These are phyloP conservation scores for Zhuliangozyma parablackwelliae DNA, from an alignment of 1,139 yeast genomes.

Conservation along the genomic window DNA sequence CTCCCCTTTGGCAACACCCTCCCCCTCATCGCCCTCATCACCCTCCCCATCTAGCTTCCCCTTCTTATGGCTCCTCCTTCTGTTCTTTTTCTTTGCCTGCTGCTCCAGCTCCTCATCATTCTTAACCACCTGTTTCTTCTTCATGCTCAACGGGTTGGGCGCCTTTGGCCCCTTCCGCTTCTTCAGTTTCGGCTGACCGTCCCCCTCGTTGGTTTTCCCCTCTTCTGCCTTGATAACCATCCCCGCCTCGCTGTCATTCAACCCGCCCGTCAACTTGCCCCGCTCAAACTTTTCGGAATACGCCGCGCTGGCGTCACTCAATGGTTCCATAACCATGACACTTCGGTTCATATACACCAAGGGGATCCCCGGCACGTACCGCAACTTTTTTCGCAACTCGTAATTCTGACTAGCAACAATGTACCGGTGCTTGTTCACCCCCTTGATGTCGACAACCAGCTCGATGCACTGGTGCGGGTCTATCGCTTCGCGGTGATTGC, in stretches of 20 bases:
- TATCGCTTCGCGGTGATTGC: conserved; percentile 50
- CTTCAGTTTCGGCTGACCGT: conserved; percentile 23
- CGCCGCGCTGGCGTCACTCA: conserved; percentile 65
- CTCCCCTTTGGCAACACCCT: background rate
- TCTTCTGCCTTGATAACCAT: conserved; percentile 15
- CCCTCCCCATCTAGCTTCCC: conserved; percentile 6
- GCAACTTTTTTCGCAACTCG: conserved; percentile 59
- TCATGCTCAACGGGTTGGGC: conserved; percentile 81
- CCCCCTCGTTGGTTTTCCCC: conserved; percentile 16
- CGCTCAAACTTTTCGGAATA: conserved; percentile 55
- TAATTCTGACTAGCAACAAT: conserved; percentile 81
- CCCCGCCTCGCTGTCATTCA: conserved; percentile 56
- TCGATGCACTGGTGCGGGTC: conserved; percentile 75
- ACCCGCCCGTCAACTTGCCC: conserved; percentile 68
- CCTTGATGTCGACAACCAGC: conserved; percentile 64
- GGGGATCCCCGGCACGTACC: conserved; percentile 87
- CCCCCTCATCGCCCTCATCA: conserved; percentile 6
- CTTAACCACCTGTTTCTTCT: conserved; percentile 49
- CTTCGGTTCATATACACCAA: conserved; percentile 80
- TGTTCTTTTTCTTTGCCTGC: conserved; percentile 6
- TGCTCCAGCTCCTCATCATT: conserved; percentile 1
- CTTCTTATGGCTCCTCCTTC: conserved; percentile 16
- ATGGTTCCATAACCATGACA: conserved; percentile 94
- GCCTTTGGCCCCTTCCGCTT: conserved; percentile 69
- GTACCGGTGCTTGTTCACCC: conserved; percentile 84